phyloP scores from a whole-genome alignment of 805 yeast species.

The Yarrowia hollandica region DNA sequence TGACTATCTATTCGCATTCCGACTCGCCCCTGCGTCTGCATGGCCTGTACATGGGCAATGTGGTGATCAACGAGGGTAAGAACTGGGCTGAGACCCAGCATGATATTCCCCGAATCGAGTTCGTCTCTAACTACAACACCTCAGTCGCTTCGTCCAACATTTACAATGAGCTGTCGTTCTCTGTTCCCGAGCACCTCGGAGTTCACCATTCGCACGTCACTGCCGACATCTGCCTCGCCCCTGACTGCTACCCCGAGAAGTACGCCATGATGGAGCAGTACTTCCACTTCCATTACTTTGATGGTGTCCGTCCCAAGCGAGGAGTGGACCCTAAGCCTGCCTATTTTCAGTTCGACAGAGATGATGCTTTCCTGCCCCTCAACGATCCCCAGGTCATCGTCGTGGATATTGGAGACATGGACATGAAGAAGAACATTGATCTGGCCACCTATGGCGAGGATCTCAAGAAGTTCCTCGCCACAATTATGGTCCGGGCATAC shows the following conservation, averaged over 20 bases:
- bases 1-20: conserved; percentile 21
- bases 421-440: conserved; percentile 19
- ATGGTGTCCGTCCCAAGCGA: conserved; percentile 24
- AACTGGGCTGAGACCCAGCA: conserved; percentile 23
- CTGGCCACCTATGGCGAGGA: not conserved
- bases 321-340: conserved; percentile 28
- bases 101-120: conserved; percentile 27
- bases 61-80: conserved; percentile 24
- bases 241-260: conserved; percentile 15
- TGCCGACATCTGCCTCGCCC: conserved; percentile 20
- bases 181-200: conserved; percentile 13
- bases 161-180: conserved; percentile 5
- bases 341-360: conserved; percentile 7
- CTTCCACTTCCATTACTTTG: conserved; percentile 21
- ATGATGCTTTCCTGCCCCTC: not conserved
- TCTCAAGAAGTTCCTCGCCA: conserved; percentile 24
- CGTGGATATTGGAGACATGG: conserved; percentile 29
- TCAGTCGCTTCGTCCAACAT: not conserved
- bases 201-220: conserved; percentile 16
- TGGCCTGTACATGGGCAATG: conserved; percentile 27
- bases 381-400: conserved; percentile 28
- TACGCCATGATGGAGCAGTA: conserved; percentile 29
- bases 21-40: conserved; percentile 7
- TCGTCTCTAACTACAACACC: conserved; percentile 27
- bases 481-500: conserved; percentile 5